phyloP scores from a whole-genome alignment of 1,139 yeast species.

The Ogataea hybrid region DNA sequence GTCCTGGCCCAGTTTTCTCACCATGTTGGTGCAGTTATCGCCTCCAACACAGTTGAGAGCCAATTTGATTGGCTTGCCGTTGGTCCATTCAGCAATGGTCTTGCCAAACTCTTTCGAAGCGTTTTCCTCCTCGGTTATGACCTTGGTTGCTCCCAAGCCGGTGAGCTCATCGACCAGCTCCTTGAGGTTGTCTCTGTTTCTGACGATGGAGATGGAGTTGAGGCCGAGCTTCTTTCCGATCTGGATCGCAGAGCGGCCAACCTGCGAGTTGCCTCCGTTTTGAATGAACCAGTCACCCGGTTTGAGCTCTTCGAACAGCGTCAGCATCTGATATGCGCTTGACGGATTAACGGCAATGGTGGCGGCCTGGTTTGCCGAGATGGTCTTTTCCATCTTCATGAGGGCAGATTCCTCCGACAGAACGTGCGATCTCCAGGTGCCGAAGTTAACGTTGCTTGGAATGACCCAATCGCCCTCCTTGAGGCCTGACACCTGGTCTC shows the following conservation, averaged over 20 bases:
- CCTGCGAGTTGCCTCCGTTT: slow-evolving; percentile 96
- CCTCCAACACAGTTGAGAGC: slow-evolving; percentile 97
- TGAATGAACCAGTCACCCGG: slow-evolving; percentile 94
- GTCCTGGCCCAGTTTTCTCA: slow-evolving; percentile 68
- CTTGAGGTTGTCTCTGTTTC: slow-evolving; percentile 78
- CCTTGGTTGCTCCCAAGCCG: slow-evolving; percentile 79
- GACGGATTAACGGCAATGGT: slow-evolving; percentile 89
- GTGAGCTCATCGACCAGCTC: slow-evolving; percentile 56
- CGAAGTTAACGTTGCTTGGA: slow-evolving; percentile 79
- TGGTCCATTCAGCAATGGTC: slow-evolving; percentile 61
- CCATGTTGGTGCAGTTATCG: slow-evolving; percentile 71
- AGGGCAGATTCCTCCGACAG: slow-evolving; percentile 49
- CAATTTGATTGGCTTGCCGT: slow-evolving; percentile 60
- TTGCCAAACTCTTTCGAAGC: slow-evolving; percentile 62
- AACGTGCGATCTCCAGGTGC: slow-evolving; percentile 94
- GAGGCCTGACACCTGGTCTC: slow-evolving; percentile 48
- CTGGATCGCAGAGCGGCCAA: slow-evolving; percentile 92
- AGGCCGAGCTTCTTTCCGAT: slow-evolving; percentile 74
- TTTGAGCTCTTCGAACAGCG: slow-evolving; percentile 49
- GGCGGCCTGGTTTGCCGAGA: slow-evolving; percentile 70
- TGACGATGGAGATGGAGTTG: slow-evolving; percentile 82
- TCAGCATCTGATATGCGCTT: slow-evolving; percentile 88
- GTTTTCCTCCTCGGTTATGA: slow-evolving; percentile 84
- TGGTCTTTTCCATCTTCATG: slow-evolving; percentile 46
- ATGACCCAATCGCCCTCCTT: slow-evolving; percentile 86